phyloP scores from a whole-genome alignment of 106 monocot species.

The Vanilla planifolia region DNA sequence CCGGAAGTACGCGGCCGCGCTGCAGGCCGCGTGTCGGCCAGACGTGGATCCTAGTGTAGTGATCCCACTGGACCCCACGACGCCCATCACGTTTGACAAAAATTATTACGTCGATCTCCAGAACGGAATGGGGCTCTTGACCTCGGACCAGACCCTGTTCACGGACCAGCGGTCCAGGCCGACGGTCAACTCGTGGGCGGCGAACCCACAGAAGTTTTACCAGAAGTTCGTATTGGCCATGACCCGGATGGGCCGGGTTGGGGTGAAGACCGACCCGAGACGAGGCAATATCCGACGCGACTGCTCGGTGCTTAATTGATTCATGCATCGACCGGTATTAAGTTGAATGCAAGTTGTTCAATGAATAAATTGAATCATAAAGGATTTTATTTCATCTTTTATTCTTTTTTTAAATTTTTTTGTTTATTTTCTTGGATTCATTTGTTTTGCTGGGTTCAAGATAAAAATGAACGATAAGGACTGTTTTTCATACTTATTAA shows the following conservation, averaged over 20 bases:
- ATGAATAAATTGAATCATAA: too few relatives aligned
- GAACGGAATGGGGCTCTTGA: constrained; percentile 57
- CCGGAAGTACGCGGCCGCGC: constrained; percentile 42
- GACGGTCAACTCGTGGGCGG: constrained; percentile 51
- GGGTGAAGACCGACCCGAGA: constrained; percentile 45
- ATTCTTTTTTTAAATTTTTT: too few relatives aligned
- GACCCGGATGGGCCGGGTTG: constrained; percentile 62
- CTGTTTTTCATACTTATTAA: too few relatives aligned
- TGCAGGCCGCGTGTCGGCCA: constrained; percentile 39
- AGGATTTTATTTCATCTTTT: too few relatives aligned
- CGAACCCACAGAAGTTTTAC: constrained; percentile 25
- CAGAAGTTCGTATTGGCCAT: constrained; percentile 54
- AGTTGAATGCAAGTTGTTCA: too few relatives aligned
- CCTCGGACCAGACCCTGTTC: constrained; percentile 65
- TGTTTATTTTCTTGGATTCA: too few relatives aligned
- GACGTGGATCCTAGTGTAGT: constrained; percentile 37
- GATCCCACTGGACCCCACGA: constrained; percentile 53
- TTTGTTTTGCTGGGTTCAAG: too few relatives aligned
- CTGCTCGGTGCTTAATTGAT: constrained; percentile 43
- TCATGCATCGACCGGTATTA: too few relatives aligned
- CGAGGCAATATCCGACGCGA: constrained; percentile 55
- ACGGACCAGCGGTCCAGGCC: constrained; percentile 48
- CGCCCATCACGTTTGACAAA: constrained; percentile 62
- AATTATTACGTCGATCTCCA: constrained; percentile 71
- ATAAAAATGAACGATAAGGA: too few relatives aligned